Evolutionary conservation across 2,329 filamentous ascomycete species (phyloP).

Genomic region (Leptoxyphium fumago): DNA sequence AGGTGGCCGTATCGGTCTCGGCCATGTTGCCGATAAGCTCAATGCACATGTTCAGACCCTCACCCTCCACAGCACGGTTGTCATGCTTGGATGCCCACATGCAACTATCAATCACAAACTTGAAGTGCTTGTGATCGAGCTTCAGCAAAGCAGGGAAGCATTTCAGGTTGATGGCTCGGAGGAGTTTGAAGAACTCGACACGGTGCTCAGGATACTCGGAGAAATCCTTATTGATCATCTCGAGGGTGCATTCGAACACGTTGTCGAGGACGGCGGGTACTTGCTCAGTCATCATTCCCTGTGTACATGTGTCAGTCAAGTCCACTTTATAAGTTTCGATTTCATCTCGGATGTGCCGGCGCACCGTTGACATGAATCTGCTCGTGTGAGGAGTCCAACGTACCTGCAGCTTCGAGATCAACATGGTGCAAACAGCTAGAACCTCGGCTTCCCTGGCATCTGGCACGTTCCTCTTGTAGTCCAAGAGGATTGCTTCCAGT

Average conservation of each 20-base stretch:
- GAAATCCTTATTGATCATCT: slow-evolving; percentile 99
- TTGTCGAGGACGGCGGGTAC: slow-evolving; percentile 96
- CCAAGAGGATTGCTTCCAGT: slow-evolving; percentile 80
- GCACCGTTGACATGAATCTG: slow-evolving; percentile 34
- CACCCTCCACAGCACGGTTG: slow-evolving; percentile 92
- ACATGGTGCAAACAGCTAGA: slow-evolving; percentile 90
- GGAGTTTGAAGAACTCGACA: slow-evolving; percentile 97
- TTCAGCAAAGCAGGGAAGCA: slow-evolving; percentile 93
- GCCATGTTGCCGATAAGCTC: slow-evolving; percentile 97
- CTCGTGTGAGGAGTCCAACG: slow-evolving; percentile 43
- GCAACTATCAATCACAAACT: slow-evolving; percentile 98
- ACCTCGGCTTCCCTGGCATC: slow-evolving; percentile 94
- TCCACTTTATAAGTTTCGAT: neutral
- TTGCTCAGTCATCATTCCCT: slow-evolving; percentile 96
- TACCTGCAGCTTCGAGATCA: slow-evolving; percentile 93
- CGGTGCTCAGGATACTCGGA: slow-evolving; percentile 97
- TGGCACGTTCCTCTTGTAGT: slow-evolving; percentile 94
- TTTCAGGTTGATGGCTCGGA: slow-evolving; percentile 89
- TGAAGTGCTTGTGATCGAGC: slow-evolving; percentile 92
- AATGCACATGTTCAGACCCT: slow-evolving; percentile 93
- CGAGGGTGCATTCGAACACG: slow-evolving; percentile 93
- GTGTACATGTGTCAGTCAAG: slow-evolving; percentile 7
- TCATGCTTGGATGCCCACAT: slow-evolving; percentile 99
- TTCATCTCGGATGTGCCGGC: slow-evolving; percentile 6
- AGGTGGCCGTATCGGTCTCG: slow-evolving; percentile 71